Evolutionary conservation across 176 grass and related monocot species (phyloP), one percentile per base, ranked within the genome.

Genomic region (Eleusine indica): DNA sequence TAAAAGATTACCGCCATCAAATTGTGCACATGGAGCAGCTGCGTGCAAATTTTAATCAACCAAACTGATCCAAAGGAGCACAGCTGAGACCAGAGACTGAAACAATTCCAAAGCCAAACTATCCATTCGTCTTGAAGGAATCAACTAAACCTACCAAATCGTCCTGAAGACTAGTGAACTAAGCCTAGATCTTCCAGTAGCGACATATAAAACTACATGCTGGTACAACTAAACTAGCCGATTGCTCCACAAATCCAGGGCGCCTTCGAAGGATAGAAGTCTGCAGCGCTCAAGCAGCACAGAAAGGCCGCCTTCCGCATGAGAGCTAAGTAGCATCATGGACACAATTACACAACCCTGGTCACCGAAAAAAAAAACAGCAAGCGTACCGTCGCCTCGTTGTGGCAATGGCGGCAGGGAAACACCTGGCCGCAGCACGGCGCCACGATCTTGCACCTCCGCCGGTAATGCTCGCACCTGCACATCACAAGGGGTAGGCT

Each of bases 401-500:
- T 97, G 74, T 97, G 95, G 86, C 92, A 97, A 82, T 94, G 95
- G 83, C 95, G 95, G 83, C 95, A 97, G 75, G 82, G 51, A 77
- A 97, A 97, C 57, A 91, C 71, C 84, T 97, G 84, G 74, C 84
- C 85, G 87, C 95, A 94, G 84, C 95, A 97, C 6, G 95, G 92
- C 10, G 95, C 95, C 75, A 94, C 85, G 84, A 97, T 94, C 86
- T 94, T 97, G 71, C 95, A 97, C 75, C 95, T 94, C 86, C 95
- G 83, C 75, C 70, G 87, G 51, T 97, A 97, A 85, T 97, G 95
- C 66, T 86, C 76, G 65, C 95, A 97, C 71, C 95, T 97, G 82
- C 75, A 62, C 69, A 46, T 30, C 19, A 67, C 14, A 41, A n/a
- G 11, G 30, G 22, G 41, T 2, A 7, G 5, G 25, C 22, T 35